Evolutionary conservation across 2,329 filamentous ascomycete species (phyloP).

Genomic region (Camillea tinctor): DNA sequence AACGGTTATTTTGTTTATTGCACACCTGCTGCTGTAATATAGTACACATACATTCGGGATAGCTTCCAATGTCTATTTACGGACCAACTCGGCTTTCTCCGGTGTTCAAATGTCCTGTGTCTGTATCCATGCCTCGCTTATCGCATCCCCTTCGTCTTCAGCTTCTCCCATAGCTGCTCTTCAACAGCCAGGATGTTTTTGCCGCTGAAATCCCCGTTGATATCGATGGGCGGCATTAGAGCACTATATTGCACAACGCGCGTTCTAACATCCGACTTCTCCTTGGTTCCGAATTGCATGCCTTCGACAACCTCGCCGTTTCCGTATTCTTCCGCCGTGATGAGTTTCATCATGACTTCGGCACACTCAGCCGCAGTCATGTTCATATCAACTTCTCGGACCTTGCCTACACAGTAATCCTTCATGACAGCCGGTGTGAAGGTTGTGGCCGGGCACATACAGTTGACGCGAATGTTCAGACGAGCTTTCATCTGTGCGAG

Average conservation of each 20-base stretch:
- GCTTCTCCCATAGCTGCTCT: slow-evolving; percentile 14
- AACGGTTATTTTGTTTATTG: too few species aligned
- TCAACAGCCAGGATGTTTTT: slow-evolving; percentile 17
- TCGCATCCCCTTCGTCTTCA: slow-evolving; percentile 13
- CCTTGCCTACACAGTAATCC: slow-evolving; percentile 10
- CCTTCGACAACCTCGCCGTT: slow-evolving; percentile 11
- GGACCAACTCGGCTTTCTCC: too few species aligned
- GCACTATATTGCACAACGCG: slow-evolving; percentile 7
- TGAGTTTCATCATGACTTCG: slow-evolving; percentile 8
- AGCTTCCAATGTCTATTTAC: too few species aligned
- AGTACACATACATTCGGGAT: too few species aligned
- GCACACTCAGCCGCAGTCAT: slow-evolving; percentile 11
- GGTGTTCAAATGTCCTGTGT: too few species aligned
- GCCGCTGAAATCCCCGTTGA: slow-evolving; percentile 12
- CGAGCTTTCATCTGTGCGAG: slow-evolving; percentile 12
- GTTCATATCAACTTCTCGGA: slow-evolving; percentile 10
- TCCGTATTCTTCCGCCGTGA: slow-evolving; percentile 10
- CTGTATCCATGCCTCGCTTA: not conserved
- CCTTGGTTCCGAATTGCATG: slow-evolving; percentile 8
- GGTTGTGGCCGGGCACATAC: slow-evolving; percentile 12
- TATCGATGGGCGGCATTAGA: slow-evolving; percentile 9
- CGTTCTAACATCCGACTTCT: slow-evolving; percentile 7
- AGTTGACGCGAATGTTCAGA: slow-evolving; percentile 6
- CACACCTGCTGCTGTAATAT: too few species aligned
- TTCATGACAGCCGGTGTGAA: slow-evolving; percentile 10